Evolutionary conservation across 352 stramenopile species (phyloP).

Genomic region (Phytophthora macrochlamydospora): DNA sequence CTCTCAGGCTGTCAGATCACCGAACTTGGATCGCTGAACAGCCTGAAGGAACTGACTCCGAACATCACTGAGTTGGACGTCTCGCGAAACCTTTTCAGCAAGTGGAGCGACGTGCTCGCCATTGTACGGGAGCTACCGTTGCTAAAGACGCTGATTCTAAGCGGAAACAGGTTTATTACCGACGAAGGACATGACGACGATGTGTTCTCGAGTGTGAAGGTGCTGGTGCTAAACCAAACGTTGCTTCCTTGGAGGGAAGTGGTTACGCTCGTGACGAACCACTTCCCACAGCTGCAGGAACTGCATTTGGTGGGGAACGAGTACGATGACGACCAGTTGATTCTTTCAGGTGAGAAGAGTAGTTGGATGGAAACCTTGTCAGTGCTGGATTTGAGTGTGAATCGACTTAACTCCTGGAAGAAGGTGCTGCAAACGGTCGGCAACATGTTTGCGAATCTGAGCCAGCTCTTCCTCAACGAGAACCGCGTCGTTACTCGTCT

Average conservation of each 20-base stretch:
- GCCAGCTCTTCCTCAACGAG: conserved; percentile 66
- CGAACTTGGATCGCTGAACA: conserved; percentile 29
- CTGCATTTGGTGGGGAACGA: conserved; percentile 68
- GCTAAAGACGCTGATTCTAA: conserved; percentile 79
- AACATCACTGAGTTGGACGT: conserved; percentile 77
- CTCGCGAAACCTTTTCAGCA: conserved; percentile 70
- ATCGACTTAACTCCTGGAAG: conserved; percentile 57
- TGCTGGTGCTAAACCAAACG: conserved; percentile 79
- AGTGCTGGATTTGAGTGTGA: conserved; percentile 71
- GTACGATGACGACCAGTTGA: conserved; percentile 50
- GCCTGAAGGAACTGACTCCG: conserved; percentile 44
- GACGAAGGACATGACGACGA: conserved; percentile 9
- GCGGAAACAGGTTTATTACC: conserved; percentile 60
- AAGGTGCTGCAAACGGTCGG: conserved; percentile 46
- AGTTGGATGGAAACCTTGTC: conserved; percentile 42
- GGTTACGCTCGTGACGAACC: conserved; percentile 38
- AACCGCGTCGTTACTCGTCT: conserved; percentile 65
- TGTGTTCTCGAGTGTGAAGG: conserved; percentile 51
- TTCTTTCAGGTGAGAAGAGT: conserved; percentile 5
- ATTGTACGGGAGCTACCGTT: conserved; percentile 56
- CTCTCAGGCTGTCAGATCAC: conserved; percentile 64
- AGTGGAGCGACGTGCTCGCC: conserved; percentile 56
- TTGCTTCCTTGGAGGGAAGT: conserved; percentile 42
- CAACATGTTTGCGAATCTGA: conserved; percentile 42
- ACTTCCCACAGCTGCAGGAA: conserved; percentile 65